A percentile compares a stretch with the other conserved stretches of the same genome.
Evolutionary conservation across 148 eudicot species (phyloP).

Genomic region (Heliamphora exappendiculata): DNA sequence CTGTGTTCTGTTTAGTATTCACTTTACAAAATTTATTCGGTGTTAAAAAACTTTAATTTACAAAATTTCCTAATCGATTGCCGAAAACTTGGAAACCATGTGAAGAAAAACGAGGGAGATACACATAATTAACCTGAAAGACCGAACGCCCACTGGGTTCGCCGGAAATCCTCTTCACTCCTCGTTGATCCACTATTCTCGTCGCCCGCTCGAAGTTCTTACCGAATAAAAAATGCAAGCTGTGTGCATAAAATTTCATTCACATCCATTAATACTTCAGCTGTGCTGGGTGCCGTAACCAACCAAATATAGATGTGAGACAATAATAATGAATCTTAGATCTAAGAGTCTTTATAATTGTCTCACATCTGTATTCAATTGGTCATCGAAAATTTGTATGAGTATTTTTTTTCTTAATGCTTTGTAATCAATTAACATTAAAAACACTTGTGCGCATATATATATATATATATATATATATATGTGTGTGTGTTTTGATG

Average conservation of each 20-base stretch:
- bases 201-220: conserved; percentile 85
- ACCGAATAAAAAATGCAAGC: conserved; percentile 76
- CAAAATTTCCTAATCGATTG: not conserved
- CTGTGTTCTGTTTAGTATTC: too few species aligned
- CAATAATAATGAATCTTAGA: too few species aligned
- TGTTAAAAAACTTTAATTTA: too few species aligned
- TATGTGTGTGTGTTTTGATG: too few species aligned
- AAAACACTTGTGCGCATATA: not conserved
- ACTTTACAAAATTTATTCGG: too few species aligned
- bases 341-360: not conserved
- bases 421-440: not conserved
- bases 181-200: conserved; percentile 74
- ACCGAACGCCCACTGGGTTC: conserved; percentile 68
- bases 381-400: too few species aligned
- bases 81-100: not conserved
- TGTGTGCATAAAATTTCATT: conserved; percentile 11
- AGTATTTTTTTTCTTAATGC: too few species aligned
- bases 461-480: too few species aligned
- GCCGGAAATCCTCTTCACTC: conserved; percentile 68
- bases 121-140: conserved; percentile 50
- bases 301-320: too few species aligned
- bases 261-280: too few species aligned
- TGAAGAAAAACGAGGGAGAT: not conserved
- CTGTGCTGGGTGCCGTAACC: too few species aligned
- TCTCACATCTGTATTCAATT: not conserved